Percentiles rank a stretch among this genome's conserved stretches.
Evolutionary conservation across 768 basidiomycete genomes (phyloP).

Genomic region (Trametes meyenii): DNA sequence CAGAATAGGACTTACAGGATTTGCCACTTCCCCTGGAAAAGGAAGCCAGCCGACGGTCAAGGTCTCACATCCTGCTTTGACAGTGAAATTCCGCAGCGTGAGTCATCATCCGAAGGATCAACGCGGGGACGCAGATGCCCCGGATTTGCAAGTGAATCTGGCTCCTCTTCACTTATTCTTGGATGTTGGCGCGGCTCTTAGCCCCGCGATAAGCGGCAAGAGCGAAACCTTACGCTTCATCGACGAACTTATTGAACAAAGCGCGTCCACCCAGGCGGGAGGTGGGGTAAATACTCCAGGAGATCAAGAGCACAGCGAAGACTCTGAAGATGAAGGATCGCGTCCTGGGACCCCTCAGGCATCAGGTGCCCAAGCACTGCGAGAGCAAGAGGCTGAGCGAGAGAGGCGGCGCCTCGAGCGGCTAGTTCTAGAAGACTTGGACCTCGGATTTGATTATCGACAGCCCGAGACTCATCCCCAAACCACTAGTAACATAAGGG

Average conservation of each 20-base stretch:
- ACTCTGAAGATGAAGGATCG: slow-evolving; percentile 39
- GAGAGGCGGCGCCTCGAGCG: slow-evolving; percentile 52
- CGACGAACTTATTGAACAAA: slow-evolving; percentile 41
- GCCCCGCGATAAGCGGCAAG: slow-evolving; percentile 32
- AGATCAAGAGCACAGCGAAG: slow-evolving; percentile 28
- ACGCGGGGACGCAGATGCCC: neutral
- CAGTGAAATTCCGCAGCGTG: slow-evolving; percentile 10
- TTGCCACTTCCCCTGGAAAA: slow-evolving; percentile 11
- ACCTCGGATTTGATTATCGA: slow-evolving; percentile 53
- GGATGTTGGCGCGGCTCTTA: slow-evolving; percentile 56
- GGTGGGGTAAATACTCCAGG: neutral
- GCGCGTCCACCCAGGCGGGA: neutral
- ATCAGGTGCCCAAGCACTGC: slow-evolving; percentile 3
- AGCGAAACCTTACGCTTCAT: slow-evolving; percentile 50
- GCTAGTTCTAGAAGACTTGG: slow-evolving; percentile 60
- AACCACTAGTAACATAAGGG: neutral
- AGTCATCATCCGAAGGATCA: neutral
- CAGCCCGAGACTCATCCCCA: slow-evolving; percentile 4
- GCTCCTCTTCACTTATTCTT: slow-evolving; percentile 77
- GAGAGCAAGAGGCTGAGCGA: slow-evolving; percentile 24
- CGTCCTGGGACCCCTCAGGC: slow-evolving; percentile 43
- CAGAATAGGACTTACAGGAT: slow-evolving; percentile 9
- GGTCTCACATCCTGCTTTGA: slow-evolving; percentile 11
- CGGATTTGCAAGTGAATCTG: slow-evolving; percentile 45
- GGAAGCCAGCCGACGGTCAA: neutral